These are phyloP conservation scores for Fragilariopsis cylindrus DNA, from an alignment of 108 stramenopile species.

Conservation along the genomic window DNA sequence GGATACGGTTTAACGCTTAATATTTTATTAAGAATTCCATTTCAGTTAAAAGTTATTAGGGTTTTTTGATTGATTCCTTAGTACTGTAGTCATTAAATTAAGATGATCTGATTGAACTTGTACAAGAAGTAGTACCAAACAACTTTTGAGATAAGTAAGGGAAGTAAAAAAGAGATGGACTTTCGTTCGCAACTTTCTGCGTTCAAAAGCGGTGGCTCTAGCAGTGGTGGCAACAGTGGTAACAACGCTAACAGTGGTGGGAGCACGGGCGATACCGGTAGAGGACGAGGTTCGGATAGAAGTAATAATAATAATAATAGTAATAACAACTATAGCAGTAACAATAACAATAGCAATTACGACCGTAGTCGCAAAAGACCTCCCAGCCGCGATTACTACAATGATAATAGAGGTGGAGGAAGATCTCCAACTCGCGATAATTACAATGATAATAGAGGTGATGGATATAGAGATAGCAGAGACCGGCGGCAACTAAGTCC, in stretches of 20 bases:
- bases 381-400: neutral
- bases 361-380: constrained; percentile 12
- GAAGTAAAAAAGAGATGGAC: constrained; percentile 25
- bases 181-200: constrained; percentile 44
- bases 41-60: no score
- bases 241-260: constrained; percentile 14
- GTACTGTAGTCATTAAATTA: no score
- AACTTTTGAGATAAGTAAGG: no score
- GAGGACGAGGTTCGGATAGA: constrained; percentile 8
- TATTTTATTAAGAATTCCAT: no score
- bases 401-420: constrained; percentile 4
- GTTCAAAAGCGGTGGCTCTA: constrained; percentile 16
- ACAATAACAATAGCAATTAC: constrained; percentile 16
- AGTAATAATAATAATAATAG: neutral
- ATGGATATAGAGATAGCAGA: constrained; percentile 26
- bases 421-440: neutral
- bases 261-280: neutral
- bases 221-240: neutral
- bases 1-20: no score
- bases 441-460: constrained; percentile 22
- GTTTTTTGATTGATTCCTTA: no score
- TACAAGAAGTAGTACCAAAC: no score
- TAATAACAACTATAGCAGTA: constrained; percentile 18
- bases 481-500: constrained; percentile 26
- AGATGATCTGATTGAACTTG: no score